Conservation (phyloP, 768 basidiomycete species). For the Podaxis sp. region DNA sequence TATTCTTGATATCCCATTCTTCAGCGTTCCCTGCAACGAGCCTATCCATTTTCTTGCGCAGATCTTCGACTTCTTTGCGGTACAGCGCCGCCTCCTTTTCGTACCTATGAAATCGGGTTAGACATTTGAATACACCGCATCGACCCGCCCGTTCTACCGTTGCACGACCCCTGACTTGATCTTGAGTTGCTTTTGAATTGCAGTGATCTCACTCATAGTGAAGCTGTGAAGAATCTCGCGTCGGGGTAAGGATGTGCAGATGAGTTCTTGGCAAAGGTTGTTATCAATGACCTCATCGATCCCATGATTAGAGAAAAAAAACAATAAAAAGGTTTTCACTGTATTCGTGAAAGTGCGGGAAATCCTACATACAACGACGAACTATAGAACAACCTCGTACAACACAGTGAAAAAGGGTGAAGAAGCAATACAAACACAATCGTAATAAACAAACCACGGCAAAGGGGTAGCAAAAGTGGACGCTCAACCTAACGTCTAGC, state of each 20-base stretch:
- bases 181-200: conserved; percentile 65
- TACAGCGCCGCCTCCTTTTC: conserved; percentile 71
- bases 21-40: conserved; percentile 60
- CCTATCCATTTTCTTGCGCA: conserved; percentile 60
- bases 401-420: conserved; percentile 36
- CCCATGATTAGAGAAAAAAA: neutral
- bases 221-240: neutral
- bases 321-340: conserved; percentile 12
- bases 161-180: conserved; percentile 71
- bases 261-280: neutral
- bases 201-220: conserved; percentile 48
- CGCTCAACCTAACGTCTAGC: conserved; percentile 13
- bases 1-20: conserved; percentile 77
- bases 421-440: conserved; percentile 2
- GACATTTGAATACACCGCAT: neutral
- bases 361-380: conserved; percentile 10
- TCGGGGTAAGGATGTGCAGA: neutral
- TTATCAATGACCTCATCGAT: conserved; percentile 5
- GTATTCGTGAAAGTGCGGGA: conserved; percentile 11
- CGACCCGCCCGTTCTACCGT: conserved; percentile 42
- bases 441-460: neutral
- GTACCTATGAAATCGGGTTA: conserved; percentile 41
- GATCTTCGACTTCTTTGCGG: conserved; percentile 60
- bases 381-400: conserved; percentile 34
- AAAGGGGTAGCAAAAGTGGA: neutral